These are phyloP conservation scores for Saururus chinensis DNA, from an alignment of 164 flowering plant species.

Conservation along the genomic window DNA sequence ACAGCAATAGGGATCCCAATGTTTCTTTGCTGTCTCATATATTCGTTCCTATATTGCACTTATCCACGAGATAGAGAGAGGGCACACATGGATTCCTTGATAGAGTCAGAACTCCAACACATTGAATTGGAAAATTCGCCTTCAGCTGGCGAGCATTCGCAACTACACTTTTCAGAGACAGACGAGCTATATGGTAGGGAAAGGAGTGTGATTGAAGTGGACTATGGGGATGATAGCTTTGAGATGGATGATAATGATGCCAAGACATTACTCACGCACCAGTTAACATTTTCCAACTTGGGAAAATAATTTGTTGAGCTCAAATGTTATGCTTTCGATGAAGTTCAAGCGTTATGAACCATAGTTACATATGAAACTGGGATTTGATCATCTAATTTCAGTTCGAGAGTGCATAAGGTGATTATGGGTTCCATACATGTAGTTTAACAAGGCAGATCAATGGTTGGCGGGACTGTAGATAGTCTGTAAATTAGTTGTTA, in stretches of 20 bases:
- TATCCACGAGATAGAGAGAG: constrained; percentile 82
- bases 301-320: constrained; percentile 11
- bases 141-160: constrained; percentile 13
- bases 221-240: constrained; percentile 28
- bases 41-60: constrained; percentile 69
- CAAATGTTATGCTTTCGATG: background rate
- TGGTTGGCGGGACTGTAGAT: no score
- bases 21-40: constrained; percentile 68
- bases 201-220: constrained; percentile 31
- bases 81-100: constrained; percentile 57
- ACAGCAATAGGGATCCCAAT: constrained; percentile 67
- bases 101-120: constrained; percentile 64
- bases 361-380: no score
- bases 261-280: constrained; percentile 29
- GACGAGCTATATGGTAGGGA: constrained; percentile 20
- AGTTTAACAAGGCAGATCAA: no score
- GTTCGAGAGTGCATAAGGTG: no score
- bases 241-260: constrained; percentile 42
- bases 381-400: no score
- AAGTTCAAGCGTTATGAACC: no score
- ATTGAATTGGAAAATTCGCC: constrained; percentile 27
- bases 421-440: no score
- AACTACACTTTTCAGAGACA: constrained; percentile 9
- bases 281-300: constrained; percentile 31
- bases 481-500: no score